A percentile compares a stretch with the other conserved stretches of the same genome.
These are phyloP conservation scores for Cucumis sativus DNA, from an alignment of 306 rosid species.

Conservation along the genomic window Cucumber_9930_V3 NC_026658.2:15929001-15929500, in stretches of 20 bases:
- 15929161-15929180: neutral
- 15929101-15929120: neutral
- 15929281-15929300: neutral
- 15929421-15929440: conserved; percentile 49
- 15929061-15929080: neutral
- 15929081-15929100: neutral
- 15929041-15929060: neutral
- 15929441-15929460: conserved; percentile 66
- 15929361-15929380: conserved; percentile 57
- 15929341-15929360: neutral
- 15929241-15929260: neutral
- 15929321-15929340: neutral
- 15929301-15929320: neutral
- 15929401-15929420: conserved; percentile 51
- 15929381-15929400: conserved; percentile 53
- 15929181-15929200: neutral
- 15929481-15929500: conserved; percentile 19
- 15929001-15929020: neutral
- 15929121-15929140: neutral
- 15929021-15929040: neutral
- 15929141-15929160: neutral
- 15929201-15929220: neutral
- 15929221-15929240: neutral
- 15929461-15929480: conserved; percentile 67
- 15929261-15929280: neutral